A percentile compares a stretch with the other conserved stretches of the same genome.
These are phyloP conservation scores for Tolypocladium ovalisporum DNA, from an alignment of 2,329 filamentous ascomycete genomes.

Conservation along the genomic window DNA sequence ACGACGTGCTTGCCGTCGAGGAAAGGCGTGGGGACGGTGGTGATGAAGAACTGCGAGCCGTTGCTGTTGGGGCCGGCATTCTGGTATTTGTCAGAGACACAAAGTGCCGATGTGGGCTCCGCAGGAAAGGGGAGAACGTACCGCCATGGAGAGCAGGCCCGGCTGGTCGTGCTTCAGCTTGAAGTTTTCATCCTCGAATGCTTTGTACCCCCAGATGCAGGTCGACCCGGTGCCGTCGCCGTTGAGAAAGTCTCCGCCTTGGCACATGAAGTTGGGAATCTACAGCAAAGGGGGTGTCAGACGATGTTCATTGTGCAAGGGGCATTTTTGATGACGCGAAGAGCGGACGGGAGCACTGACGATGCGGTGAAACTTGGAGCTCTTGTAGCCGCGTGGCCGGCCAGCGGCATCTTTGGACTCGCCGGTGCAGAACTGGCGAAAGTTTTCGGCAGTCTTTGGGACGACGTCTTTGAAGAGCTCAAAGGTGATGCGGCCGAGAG, in stretches of 20 bases:
- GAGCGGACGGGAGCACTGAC: conserved; percentile 37
- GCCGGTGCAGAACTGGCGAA: conserved; percentile 92
- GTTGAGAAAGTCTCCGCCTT: conserved; percentile 91
- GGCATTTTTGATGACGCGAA: neutral
- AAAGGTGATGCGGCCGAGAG: conserved; percentile 78
- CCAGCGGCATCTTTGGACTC: conserved; percentile 72
- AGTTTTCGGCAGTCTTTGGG: conserved; percentile 89
- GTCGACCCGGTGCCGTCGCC: conserved; percentile 84
- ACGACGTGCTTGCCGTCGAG: conserved; percentile 91
- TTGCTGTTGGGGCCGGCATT: conserved; percentile 90
- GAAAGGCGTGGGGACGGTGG: conserved; percentile 75
- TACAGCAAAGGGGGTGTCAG: conserved; percentile 23
- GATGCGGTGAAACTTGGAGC: conserved; percentile 86
- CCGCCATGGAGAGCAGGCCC: conserved; percentile 86
- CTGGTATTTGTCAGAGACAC: conserved; percentile 28
- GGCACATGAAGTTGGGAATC: conserved; percentile 97
- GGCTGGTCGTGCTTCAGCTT: conserved; percentile 63
- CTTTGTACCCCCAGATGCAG: conserved; percentile 75
- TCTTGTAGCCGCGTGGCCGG: conserved; percentile 85
- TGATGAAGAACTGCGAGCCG: conserved; percentile 96
- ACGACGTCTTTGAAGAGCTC: conserved; percentile 80
- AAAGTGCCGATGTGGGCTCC: neutral
- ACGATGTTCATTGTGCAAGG: neutral
- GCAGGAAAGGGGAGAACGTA: conserved; percentile 32
- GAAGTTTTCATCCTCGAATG: conserved; percentile 90